Conservation (phyloP, 2,329 filamentous ascomycete genomes). For the Exophiala spinifera region DNA sequence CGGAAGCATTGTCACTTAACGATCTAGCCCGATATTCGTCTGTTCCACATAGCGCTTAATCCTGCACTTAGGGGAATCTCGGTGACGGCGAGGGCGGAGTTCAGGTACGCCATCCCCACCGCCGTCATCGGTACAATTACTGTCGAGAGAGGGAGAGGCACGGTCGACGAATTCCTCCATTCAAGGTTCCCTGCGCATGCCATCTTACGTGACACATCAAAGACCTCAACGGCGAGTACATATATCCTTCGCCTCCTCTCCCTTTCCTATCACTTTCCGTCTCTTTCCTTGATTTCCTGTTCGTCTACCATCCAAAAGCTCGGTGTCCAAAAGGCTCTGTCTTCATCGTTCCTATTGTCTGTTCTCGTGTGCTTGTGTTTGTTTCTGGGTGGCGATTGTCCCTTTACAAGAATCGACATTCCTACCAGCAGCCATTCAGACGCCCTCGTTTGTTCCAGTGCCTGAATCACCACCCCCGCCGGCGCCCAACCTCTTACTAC, state of each 20-base stretch:
- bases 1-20: constrained; percentile 26
- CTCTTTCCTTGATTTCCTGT: neutral
- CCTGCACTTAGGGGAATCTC: constrained; percentile 30
- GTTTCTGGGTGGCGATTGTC: neutral
- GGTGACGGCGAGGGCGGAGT: neutral
- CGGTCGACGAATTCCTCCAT: no score
- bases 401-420: neutral
- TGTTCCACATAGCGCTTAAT: constrained; percentile 23
- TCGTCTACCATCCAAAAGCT: neutral
- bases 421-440: constrained; percentile 2
- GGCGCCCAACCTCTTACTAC: neutral
- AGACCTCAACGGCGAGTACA: no score
- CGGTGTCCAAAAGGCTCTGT: neutral
- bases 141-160: no score
- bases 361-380: neutral
- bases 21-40: constrained; percentile 14
- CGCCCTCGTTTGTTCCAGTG: constrained; percentile 7
- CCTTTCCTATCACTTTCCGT: neutral
- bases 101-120: neutral
- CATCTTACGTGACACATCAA: neutral
- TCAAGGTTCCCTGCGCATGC: neutral
- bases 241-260: neutral
- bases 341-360: neutral
- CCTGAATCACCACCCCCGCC: neutral
- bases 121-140: neutral